Evolutionary conservation across 1,139 yeast species (phyloP).

Genomic region (Suhomyces wounanorum): DNA sequence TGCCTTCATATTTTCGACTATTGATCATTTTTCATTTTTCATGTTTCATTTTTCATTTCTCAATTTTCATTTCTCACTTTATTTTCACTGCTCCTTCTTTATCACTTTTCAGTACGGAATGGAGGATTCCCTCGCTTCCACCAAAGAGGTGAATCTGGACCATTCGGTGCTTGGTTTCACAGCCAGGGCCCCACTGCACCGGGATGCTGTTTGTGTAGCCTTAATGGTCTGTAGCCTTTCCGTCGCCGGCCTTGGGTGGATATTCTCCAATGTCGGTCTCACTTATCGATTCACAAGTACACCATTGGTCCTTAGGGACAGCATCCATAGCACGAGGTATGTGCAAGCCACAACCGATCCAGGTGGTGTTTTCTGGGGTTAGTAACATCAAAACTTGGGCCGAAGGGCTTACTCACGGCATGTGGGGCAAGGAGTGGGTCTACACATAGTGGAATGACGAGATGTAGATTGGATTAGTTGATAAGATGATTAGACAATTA

Average conservation of each 20-base stretch:
- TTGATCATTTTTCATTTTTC: neutral
- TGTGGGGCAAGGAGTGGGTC: slow-evolving; percentile 17
- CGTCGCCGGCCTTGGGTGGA: slow-evolving; percentile 20
- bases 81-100: too few species aligned
- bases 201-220: too few species aligned
- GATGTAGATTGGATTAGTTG: neutral
- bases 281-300: slow-evolving; percentile 26
- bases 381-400: neutral
- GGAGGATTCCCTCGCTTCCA: neutral
- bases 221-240: slow-evolving; percentile 1
- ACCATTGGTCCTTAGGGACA: slow-evolving; percentile 39
- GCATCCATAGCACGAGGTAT: slow-evolving; percentile 41
- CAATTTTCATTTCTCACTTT: neutral
- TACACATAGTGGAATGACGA: slow-evolving; percentile 14
- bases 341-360: slow-evolving; percentile 52
- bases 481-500: neutral
- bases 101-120: neutral
- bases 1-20: too few species aligned
- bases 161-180: too few species aligned
- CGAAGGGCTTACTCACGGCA: slow-evolving; percentile 16
- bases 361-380: slow-evolving; percentile 30
- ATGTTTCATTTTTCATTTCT: neutral
- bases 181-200: too few species aligned
- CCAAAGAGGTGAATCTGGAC: too few species aligned
- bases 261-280: slow-evolving; percentile 14